phyloP scores from a whole-genome alignment of 768 basidiomycete species.

The Panellus pusillus region DNA sequence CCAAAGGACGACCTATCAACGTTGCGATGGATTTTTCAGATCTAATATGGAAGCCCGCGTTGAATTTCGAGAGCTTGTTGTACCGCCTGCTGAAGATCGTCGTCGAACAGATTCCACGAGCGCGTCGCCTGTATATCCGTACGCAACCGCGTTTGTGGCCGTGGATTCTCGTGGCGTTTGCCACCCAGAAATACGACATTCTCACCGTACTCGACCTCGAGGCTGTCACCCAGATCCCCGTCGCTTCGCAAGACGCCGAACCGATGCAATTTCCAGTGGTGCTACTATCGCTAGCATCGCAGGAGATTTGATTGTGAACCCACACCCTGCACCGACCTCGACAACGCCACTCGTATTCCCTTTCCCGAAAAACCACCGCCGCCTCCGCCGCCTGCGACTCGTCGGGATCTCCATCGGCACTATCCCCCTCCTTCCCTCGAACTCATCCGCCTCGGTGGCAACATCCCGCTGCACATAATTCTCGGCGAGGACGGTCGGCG shows the following conservation, averaged over 20 bases:
- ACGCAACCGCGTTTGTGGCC: slow-evolving; percentile 4
- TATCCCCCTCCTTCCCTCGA: not conserved
- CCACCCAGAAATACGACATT: not conserved
- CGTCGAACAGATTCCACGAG: not conserved
- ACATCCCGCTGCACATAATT: not conserved
- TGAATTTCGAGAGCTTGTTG: not conserved
- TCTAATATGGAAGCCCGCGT: not conserved
- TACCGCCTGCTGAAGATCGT: not conserved
- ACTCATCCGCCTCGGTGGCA: slow-evolving; percentile 1
- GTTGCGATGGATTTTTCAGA: not conserved
- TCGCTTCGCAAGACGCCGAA: no score
- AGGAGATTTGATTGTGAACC: no score
- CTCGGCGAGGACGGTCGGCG: not conserved
- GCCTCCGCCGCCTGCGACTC: not conserved
- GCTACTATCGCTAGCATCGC: no score
- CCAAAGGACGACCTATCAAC: not conserved
- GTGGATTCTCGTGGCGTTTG: not conserved
- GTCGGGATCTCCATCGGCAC: not conserved
- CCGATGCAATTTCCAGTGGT: no score
- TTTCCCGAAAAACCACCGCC: not conserved
- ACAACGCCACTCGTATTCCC: not conserved
- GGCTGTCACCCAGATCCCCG: not conserved
- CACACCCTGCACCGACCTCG: no score
- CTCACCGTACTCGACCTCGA: slow-evolving; percentile 6
- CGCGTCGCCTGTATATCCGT: not conserved